Base-by-base conservation (phyloP, 1,284 basidiomycete species). In the Testicularia cyperi region DNA sequence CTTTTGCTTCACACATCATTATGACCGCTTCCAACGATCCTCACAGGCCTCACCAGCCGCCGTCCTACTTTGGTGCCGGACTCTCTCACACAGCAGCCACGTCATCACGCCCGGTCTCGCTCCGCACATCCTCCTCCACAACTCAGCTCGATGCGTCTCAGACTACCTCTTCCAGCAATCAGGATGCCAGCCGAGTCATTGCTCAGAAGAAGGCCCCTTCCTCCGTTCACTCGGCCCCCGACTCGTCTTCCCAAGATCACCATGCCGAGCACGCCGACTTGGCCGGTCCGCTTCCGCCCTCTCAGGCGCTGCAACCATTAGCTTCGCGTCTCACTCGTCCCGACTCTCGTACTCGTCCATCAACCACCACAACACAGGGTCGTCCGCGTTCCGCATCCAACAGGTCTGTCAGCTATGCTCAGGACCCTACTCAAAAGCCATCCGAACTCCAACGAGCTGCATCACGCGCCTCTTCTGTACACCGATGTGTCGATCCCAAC, bases 381-480 rank as follows among this genome's bases (percentile, higher is more conserved):
- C 46, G 54, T 4, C 34, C 46, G 12, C 38, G 54, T 6, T 57
- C 54, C 9, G 34, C 48, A 2, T 53, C 48, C 6, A 48, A 43
- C 13, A 40, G 47, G 4, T 52, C 49, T 28, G 30, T 60, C 10
- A 41, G 49, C 4, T 60, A 53, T 19, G 32, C 39, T 38, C 51
- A 27, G 44, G 61, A 44, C 44, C 37, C 55, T 30, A 45, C 24
- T 39, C 28, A 29, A 20, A 58, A 38, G 19, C 44, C 48, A 7
- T 21, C 41, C 22, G 48, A 58, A 16, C 27, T 60, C 26, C 49
- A 53, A 20, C 48, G 56, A 20, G 48, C 56, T 9, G 39, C 44
- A 2, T 60, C 56, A 16, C 56, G 56, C 23, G 56, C 52, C 22
- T 60, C 56, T 10, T 60, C 56, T 4, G 33, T 49, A 40, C 56